These are phyloP conservation scores for Euphorbia celastroides DNA, from an alignment of 441 rosid genomes.

Conservation along the genomic window DNA sequence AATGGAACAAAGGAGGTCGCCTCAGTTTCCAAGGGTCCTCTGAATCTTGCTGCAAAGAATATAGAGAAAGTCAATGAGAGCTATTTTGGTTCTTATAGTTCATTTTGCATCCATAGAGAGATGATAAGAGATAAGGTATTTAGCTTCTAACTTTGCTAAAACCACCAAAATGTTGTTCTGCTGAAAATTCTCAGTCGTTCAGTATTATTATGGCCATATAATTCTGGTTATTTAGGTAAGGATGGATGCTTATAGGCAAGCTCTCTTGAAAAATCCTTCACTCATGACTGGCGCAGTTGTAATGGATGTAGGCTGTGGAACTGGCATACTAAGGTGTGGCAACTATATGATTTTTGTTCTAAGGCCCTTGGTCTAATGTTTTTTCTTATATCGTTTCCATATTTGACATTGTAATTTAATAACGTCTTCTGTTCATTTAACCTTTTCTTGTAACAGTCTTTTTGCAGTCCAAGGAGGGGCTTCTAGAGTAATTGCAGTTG, in stretches of 20 bases:
- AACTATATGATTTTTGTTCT: not conserved
- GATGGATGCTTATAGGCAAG: slow-evolving; percentile 75
- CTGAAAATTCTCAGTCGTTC: slow-evolving; percentile 7
- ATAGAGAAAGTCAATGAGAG: slow-evolving; percentile 58
- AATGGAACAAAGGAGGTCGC: slow-evolving; percentile 28
- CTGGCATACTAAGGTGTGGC: slow-evolving; percentile 78
- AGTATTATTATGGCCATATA: slow-evolving; percentile 8
- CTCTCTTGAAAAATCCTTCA: slow-evolving; percentile 73
- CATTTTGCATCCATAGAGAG: slow-evolving; percentile 84
- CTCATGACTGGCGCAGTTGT: slow-evolving; percentile 68
- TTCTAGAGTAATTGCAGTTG: slow-evolving; percentile 79
- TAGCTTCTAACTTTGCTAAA: slow-evolving; percentile 5
- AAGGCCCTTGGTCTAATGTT: not conserved
- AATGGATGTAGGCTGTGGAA: slow-evolving; percentile 98
- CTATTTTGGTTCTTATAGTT: slow-evolving; percentile 88
- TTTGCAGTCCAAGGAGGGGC: slow-evolving; percentile 95
- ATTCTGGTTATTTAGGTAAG: slow-evolving; percentile 48
- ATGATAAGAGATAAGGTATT: slow-evolving; percentile 88
- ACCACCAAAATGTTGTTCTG: not conserved
- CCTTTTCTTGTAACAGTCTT: slow-evolving; percentile 39
- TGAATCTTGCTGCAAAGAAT: slow-evolving; percentile 37
- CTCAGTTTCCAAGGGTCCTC: slow-evolving; percentile 30
- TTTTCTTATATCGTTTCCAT: not conserved
- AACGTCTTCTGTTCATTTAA: not conserved
- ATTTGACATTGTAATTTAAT: no score